A percentile compares a stretch with the other conserved stretches of the same genome.
Evolutionary conservation across 495 filamentous ascomycete genomes (phyloP).

Genomic region (Xylaria cubensis): DNA sequence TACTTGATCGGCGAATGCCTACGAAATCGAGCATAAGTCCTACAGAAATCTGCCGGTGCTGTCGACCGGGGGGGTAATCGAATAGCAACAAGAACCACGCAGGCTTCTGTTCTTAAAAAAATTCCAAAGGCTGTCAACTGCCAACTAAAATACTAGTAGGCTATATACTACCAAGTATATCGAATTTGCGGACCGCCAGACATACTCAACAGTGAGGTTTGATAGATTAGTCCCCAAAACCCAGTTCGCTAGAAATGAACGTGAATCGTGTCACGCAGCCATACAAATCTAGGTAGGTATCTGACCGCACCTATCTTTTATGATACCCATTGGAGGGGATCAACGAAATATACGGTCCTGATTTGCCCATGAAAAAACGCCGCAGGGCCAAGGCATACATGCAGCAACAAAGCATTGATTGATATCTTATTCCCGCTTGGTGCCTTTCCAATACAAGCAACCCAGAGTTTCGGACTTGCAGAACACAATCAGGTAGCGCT

Average conservation of each 20-base stretch:
- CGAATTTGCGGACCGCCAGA: background rate
- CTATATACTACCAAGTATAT: background rate
- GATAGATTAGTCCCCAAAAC: background rate
- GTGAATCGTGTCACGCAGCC: background rate
- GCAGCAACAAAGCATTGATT: background rate
- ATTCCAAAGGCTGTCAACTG: background rate
- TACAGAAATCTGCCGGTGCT: background rate
- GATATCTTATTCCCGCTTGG: slow-evolving; percentile 16
- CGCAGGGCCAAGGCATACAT: background rate
- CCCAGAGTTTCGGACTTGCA: slow-evolving; percentile 24
- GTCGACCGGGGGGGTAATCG: no score
- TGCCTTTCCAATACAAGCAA: background rate
- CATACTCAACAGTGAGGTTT: background rate
- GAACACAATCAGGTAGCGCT: slow-evolving; percentile 16
- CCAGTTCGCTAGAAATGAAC: background rate
- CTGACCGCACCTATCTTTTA: background rate
- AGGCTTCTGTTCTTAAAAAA: background rate
- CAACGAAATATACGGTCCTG: background rate
- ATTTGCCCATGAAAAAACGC: background rate
- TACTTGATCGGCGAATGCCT: slow-evolving; percentile 5
- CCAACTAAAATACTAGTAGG: no score
- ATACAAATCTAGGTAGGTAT: background rate
- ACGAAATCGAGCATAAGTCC: background rate
- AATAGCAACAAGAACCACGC: background rate
- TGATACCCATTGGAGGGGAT: background rate